phyloP scores from a whole-genome alignment of 1,284 basidiomycete species.

The Mycena sp. region DNA sequence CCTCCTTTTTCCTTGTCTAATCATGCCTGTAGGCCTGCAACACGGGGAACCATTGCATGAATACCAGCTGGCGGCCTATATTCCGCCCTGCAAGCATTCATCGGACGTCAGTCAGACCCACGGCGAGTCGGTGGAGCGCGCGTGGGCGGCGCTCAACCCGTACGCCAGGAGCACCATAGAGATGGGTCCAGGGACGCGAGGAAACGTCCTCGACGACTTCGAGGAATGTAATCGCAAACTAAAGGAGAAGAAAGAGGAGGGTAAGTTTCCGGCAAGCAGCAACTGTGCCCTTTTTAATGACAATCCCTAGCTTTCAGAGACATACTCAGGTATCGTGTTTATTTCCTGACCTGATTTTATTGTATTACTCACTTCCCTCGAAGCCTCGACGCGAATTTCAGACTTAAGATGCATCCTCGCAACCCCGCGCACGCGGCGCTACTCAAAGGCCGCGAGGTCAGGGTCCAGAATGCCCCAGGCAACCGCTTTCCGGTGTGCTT shows the following conservation, averaged over 20 bases:
- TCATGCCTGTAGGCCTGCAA: neutral
- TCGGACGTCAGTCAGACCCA: too few relatives aligned
- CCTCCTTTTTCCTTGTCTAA: neutral
- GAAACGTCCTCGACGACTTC: too few relatives aligned
- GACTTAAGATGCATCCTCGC: too few relatives aligned
- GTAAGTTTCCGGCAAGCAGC: neutral
- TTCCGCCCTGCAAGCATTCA: too few relatives aligned
- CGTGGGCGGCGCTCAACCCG: neutral
- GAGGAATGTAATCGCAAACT: too few relatives aligned
- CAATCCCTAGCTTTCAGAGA: too few relatives aligned
- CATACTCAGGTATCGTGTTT: neutral
- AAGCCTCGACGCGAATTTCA: neutral
- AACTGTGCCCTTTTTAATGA: neutral
- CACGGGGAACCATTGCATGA: neutral
- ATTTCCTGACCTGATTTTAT: neutral
- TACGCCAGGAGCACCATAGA: too few relatives aligned
- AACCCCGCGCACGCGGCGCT: neutral
- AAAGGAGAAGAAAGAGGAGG: neutral
- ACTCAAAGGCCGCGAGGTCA: neutral
- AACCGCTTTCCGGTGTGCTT: neutral
- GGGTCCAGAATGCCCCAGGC: neutral
- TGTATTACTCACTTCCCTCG: neutral
- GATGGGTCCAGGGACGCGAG: too few relatives aligned
- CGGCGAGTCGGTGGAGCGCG: neutral
- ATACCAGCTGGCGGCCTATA: too few relatives aligned